phyloP scores from a whole-genome alignment of 1,284 basidiomycete species.

The Naganishia albida region DNA sequence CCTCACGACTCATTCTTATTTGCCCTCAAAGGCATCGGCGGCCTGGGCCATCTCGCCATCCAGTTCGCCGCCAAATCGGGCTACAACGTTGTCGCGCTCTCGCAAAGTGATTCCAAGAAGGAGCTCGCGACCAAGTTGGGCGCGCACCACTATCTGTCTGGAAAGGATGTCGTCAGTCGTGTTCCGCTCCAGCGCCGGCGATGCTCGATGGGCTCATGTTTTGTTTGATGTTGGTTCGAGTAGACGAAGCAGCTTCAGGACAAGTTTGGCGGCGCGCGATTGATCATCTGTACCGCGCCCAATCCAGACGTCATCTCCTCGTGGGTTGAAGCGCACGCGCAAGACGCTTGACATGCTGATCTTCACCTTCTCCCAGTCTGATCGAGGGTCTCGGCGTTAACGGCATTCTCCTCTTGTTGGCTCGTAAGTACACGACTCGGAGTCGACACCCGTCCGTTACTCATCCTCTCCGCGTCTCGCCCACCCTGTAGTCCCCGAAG shows the following conservation, averaged over 20 bases:
- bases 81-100: slow-evolving; percentile 50
- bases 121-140: slow-evolving; percentile 52
- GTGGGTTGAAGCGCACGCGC: neutral
- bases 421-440: slow-evolving; percentile 21
- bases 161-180: slow-evolving; percentile 16
- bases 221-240: too few species aligned
- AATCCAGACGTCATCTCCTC: slow-evolving; percentile 42
- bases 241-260: slow-evolving; percentile 44
- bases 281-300: slow-evolving; percentile 48
- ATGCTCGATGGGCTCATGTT: too few species aligned
- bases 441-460: neutral
- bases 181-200: too few species aligned
- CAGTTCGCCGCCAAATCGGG: slow-evolving; percentile 46
- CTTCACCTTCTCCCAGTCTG: slow-evolving; percentile 35
- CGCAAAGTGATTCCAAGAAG: slow-evolving; percentile 45
- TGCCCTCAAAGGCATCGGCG: slow-evolving; percentile 67
- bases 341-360: neutral
- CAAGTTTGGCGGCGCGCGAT: slow-evolving; percentile 53
- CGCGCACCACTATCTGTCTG: slow-evolving; percentile 50
- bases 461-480: neutral
- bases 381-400: slow-evolving; percentile 47
- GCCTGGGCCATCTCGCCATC: slow-evolving; percentile 55
- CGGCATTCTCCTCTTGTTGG: slow-evolving; percentile 49
- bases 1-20: slow-evolving; percentile 60
- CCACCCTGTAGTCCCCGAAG: slow-evolving; percentile 5